Evolutionary conservation across 1,139 yeast genomes (phyloP).

Genomic region (Geotrichum phurueaensis): DNA sequence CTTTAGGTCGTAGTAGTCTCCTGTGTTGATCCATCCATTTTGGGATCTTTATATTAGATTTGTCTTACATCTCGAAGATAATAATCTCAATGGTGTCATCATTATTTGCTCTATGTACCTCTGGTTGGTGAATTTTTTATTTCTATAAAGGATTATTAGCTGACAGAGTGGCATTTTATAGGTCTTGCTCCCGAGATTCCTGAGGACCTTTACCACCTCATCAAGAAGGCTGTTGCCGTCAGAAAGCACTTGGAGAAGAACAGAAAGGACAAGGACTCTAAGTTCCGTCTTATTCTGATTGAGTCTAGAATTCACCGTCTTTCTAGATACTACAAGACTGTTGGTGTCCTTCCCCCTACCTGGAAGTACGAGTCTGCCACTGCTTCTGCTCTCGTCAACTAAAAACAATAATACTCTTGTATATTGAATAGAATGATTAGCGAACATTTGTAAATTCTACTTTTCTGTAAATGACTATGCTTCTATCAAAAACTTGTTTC

Average conservation of each 20-base stretch:
- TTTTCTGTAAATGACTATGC: background rate
- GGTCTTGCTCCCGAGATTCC: constrained; percentile 98
- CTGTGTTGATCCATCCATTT: background rate
- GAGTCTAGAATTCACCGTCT: constrained; percentile 99
- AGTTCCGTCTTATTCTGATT: constrained; percentile 99
- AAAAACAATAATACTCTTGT: constrained; percentile 27
- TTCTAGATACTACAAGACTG: constrained; percentile 99
- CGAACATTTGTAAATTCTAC: background rate
- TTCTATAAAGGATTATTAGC: constrained; percentile 22
- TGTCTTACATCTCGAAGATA: background rate
- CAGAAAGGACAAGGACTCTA: constrained; percentile 99
- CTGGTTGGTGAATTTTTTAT: constrained; percentile 33
- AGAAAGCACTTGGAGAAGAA: constrained; percentile 99
- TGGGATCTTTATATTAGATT: background rate
- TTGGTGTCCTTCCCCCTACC: constrained; percentile 97
- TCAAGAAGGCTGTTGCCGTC: constrained; percentile 98
- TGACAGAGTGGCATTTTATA: constrained; percentile 38
- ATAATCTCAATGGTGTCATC: constrained; percentile 5
- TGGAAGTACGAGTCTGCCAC: constrained; percentile 99
- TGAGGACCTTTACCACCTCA: constrained; percentile 98
- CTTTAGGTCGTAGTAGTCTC: constrained; percentile 12
- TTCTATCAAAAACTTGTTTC: background rate
- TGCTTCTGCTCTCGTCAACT: constrained; percentile 99
- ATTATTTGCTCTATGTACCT: constrained; percentile 29
- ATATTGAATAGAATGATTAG: constrained; percentile 3